These are phyloP conservation scores for Fusarium xyrophilum DNA, from an alignment of 2,329 filamentous ascomycete genomes.

Conservation along the genomic window DNA sequence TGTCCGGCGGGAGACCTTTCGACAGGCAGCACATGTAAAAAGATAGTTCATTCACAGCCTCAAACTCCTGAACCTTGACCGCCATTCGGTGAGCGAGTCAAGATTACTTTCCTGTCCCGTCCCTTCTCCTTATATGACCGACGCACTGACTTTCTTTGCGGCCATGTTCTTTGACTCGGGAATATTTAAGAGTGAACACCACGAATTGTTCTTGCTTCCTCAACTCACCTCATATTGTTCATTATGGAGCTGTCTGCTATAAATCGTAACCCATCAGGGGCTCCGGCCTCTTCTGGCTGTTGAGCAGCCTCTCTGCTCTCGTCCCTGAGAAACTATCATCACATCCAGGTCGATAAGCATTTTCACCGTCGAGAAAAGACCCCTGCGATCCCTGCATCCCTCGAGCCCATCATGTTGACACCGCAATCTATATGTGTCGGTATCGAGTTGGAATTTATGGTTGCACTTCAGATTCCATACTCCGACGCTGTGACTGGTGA, in stretches of 20 bases:
- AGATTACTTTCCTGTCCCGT: not conserved
- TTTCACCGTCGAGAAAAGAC: not conserved
- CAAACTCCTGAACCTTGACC: conserved; percentile 16
- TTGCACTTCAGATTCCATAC: conserved; percentile 24
- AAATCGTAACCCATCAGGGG: conserved; percentile 20
- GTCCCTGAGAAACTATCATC: conserved; percentile 6
- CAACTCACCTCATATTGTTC: conserved; percentile 2
- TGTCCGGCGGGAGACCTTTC: conserved; percentile 2
- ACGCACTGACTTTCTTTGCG: not conserved
- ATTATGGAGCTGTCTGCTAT: conserved; percentile 28
- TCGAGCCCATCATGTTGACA: conserved; percentile 1
- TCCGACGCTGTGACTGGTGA: conserved; percentile 4
- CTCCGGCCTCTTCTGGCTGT: conserved; percentile 11
- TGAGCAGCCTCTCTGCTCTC: conserved; percentile 6
- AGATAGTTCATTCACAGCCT: conserved; percentile 1
- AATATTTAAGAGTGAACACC: conserved; percentile 10
- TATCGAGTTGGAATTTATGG: conserved; percentile 42
- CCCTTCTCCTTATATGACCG: conserved; percentile 2
- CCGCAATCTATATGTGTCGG: conserved; percentile 31
- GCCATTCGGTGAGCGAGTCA: conserved; percentile 17
- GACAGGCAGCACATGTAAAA: conserved; percentile 10
- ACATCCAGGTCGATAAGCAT: conserved; percentile 1
- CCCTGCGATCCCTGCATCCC: not conserved
- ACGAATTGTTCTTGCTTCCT: conserved; percentile 6
- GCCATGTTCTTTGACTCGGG: not conserved